A percentile compares a stretch with the other conserved stretches of the same genome.
Evolutionary conservation across 2,329 filamentous ascomycete species (phyloP).

Genomic region (Echinosphaeria canescens): DNA sequence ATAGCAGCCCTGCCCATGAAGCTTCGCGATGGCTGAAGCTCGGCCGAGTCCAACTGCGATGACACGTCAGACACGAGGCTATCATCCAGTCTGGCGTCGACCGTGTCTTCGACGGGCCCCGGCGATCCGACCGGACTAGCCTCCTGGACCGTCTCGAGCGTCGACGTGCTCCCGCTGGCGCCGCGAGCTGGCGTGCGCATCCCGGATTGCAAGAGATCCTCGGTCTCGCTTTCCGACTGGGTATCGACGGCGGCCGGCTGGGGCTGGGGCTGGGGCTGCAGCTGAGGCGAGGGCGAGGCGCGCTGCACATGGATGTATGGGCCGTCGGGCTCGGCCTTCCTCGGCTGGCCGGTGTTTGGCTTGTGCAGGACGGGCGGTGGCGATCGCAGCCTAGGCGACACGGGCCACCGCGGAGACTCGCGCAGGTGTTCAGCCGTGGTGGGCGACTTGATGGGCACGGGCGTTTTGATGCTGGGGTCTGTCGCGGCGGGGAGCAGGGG

Average conservation of each 20-base stretch:
- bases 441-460: slow-evolving; percentile 40
- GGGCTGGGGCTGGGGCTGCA: slow-evolving; percentile 1
- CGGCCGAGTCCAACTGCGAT: slow-evolving; percentile 17
- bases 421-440: slow-evolving; percentile 21
- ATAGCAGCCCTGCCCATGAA: slow-evolving; percentile 23
- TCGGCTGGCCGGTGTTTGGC: slow-evolving; percentile 19
- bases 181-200: slow-evolving; percentile 38
- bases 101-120: slow-evolving; percentile 18
- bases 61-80: slow-evolving; percentile 19
- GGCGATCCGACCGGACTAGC: slow-evolving; percentile 60
- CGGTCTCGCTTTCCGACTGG: slow-evolving; percentile 26
- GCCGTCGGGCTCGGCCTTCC: slow-evolving; percentile 25
- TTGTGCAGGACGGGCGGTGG: slow-evolving; percentile 40
- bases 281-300: slow-evolving; percentile 19
- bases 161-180: slow-evolving; percentile 33
- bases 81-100: slow-evolving; percentile 30
- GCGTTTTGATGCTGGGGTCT: slow-evolving; percentile 38
- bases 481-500: slow-evolving; percentile 36
- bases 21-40: slow-evolving; percentile 15
- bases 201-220: slow-evolving; percentile 28
- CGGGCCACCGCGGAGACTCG: slow-evolving; percentile 49
- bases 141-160: slow-evolving; percentile 82
- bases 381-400: slow-evolving; percentile 57
- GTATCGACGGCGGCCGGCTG: slow-evolving; percentile 16
- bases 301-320: slow-evolving; percentile 30